Conservation (phyloP, 768 basidiomycete genomes). For the Lactarius pseudohatsudake region DNA sequence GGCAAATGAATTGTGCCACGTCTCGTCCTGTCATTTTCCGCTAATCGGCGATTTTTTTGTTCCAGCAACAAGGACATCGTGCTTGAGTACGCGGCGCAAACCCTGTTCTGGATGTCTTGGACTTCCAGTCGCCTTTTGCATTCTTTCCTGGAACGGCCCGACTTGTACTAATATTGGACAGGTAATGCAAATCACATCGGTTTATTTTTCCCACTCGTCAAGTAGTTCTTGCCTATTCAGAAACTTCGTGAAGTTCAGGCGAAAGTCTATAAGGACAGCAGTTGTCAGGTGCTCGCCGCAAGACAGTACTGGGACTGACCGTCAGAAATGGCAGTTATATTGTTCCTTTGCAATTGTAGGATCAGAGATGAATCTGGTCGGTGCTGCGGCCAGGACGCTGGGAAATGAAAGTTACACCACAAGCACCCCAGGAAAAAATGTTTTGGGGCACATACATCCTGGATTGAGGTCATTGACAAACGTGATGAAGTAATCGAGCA, state of each 20-base stretch:
- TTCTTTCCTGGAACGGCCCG: neutral
- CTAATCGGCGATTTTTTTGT: too few relatives aligned
- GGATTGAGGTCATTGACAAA: conserved; percentile 58
- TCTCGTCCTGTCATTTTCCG: neutral
- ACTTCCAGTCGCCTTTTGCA: neutral
- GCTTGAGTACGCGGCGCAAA: neutral
- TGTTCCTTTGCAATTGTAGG: conserved; percentile 1
- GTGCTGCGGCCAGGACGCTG: conserved; percentile 51
- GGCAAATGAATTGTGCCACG: neutral
- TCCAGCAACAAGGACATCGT: neutral
- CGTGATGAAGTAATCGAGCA: conserved; percentile 55
- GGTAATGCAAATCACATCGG: neutral
- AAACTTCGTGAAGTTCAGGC: neutral
- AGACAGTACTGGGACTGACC: neutral
- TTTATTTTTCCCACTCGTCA: neutral
- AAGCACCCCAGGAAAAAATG: neutral
- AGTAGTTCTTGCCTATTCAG: neutral
- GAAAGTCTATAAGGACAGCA: neutral
- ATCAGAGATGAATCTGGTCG: neutral
- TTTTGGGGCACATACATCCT: conserved; percentile 42
- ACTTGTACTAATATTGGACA: neutral
- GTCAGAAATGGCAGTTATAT: neutral
- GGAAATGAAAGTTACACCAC: neutral
- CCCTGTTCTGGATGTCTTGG: neutral
- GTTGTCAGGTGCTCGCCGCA: neutral